Evolutionary conservation across 2,329 filamentous ascomycete genomes (phyloP), one percentile per base, ranked within the genome.

Genomic region (Bimuria novae-zelandiae): DNA sequence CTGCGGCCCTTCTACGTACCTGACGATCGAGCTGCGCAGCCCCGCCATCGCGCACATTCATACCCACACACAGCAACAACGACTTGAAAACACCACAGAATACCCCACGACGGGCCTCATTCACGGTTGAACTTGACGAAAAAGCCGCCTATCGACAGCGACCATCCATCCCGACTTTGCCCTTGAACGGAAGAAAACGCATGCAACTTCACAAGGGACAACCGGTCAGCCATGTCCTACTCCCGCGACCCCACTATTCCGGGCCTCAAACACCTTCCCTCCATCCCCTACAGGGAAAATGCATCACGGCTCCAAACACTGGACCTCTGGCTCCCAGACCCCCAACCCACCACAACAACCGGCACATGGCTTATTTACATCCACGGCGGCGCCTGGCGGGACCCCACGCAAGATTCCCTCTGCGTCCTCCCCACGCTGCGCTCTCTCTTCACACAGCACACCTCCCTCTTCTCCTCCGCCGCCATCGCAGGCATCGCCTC

Each of bases 401-500:
- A 80, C 55, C 77, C 78, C 3, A 55, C 64, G n/a, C 75, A 78
- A 57, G 67, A 64, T 36, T 65, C 72, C 2, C 32, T 61, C 27
- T 69, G 68, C 57, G 66, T 79, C 61, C 45, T 61, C 22, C 69
- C 71, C 25, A 72, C 77, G 0, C 67, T 76, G 35, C 54, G 61
- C 1, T 63, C 75, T 51, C 70, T 80, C 19, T 56, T 72, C 21
- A 21, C 55, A 16, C 63, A 63, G 4, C 36, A 19, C 23, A 43
- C 61, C 3, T 33, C 56, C 36, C 50, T 63, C 7, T 23, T 59
- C 2, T 10, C 29, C 5, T 42, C 55, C 4, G 21, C 16, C 12
- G 7, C 3, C 43, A 76, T 89, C 52, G 81, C 82, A 19, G 87
- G 82, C 54, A 83, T 89, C 64, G 82, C 85, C 23, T 86, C 85